Evolutionary conservation across 2,329 filamentous ascomycete species (phyloP), one percentile per base, ranked within the genome.

Genomic region (Fusarium sterilihyphosum): DNA sequence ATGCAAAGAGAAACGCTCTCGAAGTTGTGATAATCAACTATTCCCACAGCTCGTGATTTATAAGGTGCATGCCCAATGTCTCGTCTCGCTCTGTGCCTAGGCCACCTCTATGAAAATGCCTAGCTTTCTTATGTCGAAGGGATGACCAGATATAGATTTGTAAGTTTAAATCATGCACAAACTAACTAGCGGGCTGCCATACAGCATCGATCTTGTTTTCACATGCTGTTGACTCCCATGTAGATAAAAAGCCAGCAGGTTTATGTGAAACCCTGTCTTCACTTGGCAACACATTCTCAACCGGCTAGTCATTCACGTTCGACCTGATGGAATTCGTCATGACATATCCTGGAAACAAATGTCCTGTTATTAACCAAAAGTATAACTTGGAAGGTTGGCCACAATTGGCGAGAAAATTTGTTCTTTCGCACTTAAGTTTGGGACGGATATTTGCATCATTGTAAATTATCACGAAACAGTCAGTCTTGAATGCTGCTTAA

Each of bases 381-480:
- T 13, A 37, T 53, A 24, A 16, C 24, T 20, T 22, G 16, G 24
- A 38, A 26, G 24, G 24, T 26, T 29, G 33, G 18, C 24, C 31
- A 29, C 18, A 12, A 17, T 29, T 26, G 20, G 35, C 8, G 24
- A 29, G 33, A 18, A 54, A 26, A 5, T n/a, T 12, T 40, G 16
- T 18, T n/a, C 24, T 40, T 37, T 50, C 24, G 20, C 20, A 22
- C 29, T 11, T 9, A 22, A 44, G 24, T 38, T 29, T 33, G 24
- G 35, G n/a, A 31, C 17, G 22, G n/a, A 24, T 16, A 24, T 29
- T 38, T 58, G 31, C 49, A 20, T 65, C 33, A 43, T 61, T 59
- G 38, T 67, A 60, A 26, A 61, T 17, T 37, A 46, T 46, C 52
- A 47, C 49, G 41, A 56, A 64, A 68, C 59, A 70, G 33, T 67